These are phyloP conservation scores for Fusarium goolgardi DNA, from an alignment of 2,329 filamentous ascomycete species.

Conservation along the genomic window DNA sequence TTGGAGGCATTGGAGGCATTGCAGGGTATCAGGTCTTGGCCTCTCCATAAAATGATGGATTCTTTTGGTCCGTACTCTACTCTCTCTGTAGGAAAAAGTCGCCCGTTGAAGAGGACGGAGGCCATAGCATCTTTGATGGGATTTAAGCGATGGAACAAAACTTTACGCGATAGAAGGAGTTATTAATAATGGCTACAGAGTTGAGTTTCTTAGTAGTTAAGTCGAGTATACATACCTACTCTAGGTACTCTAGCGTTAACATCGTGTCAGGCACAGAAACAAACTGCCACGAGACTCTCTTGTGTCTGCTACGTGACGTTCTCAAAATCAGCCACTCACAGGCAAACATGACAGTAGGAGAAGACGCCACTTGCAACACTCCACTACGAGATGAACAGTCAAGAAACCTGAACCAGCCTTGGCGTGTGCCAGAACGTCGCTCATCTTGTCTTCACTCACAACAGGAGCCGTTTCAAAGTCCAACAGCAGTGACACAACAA, in stretches of 20 bases:
- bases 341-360: not conserved
- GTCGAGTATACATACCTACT: not conserved
- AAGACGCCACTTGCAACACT: conserved; percentile 4
- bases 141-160: conserved; percentile 8
- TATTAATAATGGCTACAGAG: conserved; percentile 7
- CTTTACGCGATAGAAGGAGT: conserved; percentile 2
- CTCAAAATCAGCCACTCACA: conserved; percentile 2
- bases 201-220: not conserved
- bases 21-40: conserved; percentile 17
- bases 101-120: conserved; percentile 24
- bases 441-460: conserved; percentile 13
- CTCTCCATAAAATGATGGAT: conserved; percentile 21
- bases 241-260: not conserved
- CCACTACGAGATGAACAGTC: conserved; percentile 19
- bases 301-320: not conserved
- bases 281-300: conserved; percentile 3
- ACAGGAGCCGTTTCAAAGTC: conserved; percentile 33
- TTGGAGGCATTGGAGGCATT: conserved; percentile 8
- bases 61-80: conserved; percentile 12
- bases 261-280: not conserved
- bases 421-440: conserved; percentile 22
- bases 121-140: conserved; percentile 21
- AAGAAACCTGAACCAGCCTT: conserved; percentile 35
- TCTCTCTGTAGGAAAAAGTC: conserved; percentile 20
- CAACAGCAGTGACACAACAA: conserved; percentile 10